These are phyloP conservation scores for Cubamyces sp. DNA, from an alignment of 768 basidiomycete species.

Conservation along the genomic window DNA sequence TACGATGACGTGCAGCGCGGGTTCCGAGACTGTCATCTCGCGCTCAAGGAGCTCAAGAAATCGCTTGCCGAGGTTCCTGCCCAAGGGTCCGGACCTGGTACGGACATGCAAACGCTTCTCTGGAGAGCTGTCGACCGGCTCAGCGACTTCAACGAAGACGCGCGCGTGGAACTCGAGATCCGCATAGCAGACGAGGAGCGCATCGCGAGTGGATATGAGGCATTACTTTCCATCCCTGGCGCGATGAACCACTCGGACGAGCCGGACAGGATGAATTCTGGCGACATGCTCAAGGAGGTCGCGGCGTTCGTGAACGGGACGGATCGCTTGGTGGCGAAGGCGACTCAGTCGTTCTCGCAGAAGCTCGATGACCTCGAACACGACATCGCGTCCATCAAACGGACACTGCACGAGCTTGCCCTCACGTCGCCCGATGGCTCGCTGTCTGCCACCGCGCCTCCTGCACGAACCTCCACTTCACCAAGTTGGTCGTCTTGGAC, in stretches of 20 bases:
- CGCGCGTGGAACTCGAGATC: slow-evolving; percentile 83
- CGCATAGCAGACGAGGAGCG: slow-evolving; percentile 73
- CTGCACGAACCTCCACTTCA: slow-evolving; percentile 20
- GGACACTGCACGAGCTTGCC: slow-evolving; percentile 52
- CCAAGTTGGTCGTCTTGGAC: slow-evolving; percentile 55
- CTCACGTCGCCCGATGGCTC: slow-evolving; percentile 20
- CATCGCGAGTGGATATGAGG: slow-evolving; percentile 65
- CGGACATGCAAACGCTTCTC: slow-evolving; percentile 40
- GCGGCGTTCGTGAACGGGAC: slow-evolving; percentile 58
- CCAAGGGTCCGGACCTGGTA: not conserved
- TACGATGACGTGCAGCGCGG: slow-evolving; percentile 65
- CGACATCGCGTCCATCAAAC: slow-evolving; percentile 74
- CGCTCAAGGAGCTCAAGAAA: slow-evolving; percentile 60
- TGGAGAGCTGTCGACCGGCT: slow-evolving; percentile 61
- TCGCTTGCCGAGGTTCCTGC: slow-evolving; percentile 34
- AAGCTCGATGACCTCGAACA: slow-evolving; percentile 78
- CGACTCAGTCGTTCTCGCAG: slow-evolving; percentile 49
- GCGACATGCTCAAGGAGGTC: slow-evolving; percentile 54
- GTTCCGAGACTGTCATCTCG: slow-evolving; percentile 71
- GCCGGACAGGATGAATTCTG: slow-evolving; percentile 30
- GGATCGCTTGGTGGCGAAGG: slow-evolving; percentile 50
- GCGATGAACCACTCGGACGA: slow-evolving; percentile 38
- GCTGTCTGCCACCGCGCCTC: slow-evolving; percentile 9
- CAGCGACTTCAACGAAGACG: slow-evolving; percentile 77
- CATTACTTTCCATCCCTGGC: slow-evolving; percentile 63